Percentiles rank a stretch among this genome's conserved stretches.
These are phyloP conservation scores for Pythium myriotylum DNA, from an alignment of 352 stramenopile species.

Conservation along the genomic window DNA sequence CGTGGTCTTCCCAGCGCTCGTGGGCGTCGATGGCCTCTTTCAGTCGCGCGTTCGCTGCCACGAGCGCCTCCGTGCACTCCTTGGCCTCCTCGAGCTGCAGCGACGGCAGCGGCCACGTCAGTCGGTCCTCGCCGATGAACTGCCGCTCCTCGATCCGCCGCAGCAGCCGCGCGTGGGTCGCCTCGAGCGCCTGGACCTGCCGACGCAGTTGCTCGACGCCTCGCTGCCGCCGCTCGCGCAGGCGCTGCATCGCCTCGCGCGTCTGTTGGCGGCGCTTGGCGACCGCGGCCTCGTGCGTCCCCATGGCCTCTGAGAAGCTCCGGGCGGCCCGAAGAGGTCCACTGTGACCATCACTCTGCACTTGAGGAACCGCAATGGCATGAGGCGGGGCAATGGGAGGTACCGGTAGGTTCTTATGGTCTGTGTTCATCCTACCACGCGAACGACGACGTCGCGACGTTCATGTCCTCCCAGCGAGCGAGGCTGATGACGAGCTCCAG, in stretches of 20 bases:
- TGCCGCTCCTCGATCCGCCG: conserved; percentile 12
- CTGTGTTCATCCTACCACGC: background rate
- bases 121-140: too few relatives aligned
- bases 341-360: too few relatives aligned
- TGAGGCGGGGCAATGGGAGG: too few relatives aligned
- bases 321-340: too few relatives aligned
- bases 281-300: too few relatives aligned
- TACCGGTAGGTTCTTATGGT: too few relatives aligned
- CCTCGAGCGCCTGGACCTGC: conserved; percentile 36
- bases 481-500: conserved; percentile 61
- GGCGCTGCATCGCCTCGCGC: conserved; percentile 56
- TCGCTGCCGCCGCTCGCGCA: conserved; percentile 44
- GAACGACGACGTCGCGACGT: conserved; percentile 31
- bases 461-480: conserved; percentile 56
- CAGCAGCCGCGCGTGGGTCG: conserved; percentile 37
- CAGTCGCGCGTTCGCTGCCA: conserved; percentile 40
- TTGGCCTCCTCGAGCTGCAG: conserved; percentile 1
- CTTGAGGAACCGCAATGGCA: too few relatives aligned
- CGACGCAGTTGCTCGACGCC: conserved; percentile 40
- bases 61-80: conserved; percentile 33
- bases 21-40: conserved; percentile 40
- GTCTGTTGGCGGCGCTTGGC: conserved; percentile 40
- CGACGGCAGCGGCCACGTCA: too few relatives aligned
- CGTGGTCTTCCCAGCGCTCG: conserved; percentile 50
- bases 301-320: too few relatives aligned